phyloP scores from a whole-genome alignment of 371 early-diverging fungal genomes.

The Chytridiales sp. region DNA sequence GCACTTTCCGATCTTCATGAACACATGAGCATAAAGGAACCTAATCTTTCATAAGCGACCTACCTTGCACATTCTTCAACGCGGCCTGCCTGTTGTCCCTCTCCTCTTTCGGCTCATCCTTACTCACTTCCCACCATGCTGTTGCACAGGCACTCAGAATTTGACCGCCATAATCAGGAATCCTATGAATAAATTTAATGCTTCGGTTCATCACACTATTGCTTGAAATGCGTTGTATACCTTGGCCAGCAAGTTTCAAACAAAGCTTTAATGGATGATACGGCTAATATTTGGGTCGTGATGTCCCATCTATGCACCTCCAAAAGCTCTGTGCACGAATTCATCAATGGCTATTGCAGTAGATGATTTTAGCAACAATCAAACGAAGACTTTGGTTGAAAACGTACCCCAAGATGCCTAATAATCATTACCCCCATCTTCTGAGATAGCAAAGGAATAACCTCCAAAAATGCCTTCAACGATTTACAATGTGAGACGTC shows the following conservation, averaged over 20 bases:
- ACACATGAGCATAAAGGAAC: too few species aligned
- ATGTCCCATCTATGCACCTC: slow-evolving; percentile 25
- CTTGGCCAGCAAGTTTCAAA: slow-evolving; percentile 21
- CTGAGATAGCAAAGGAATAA: slow-evolving; percentile 3
- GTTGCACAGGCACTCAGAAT: slow-evolving; percentile 20
- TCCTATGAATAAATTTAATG: too few species aligned
- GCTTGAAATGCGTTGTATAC: background rate
- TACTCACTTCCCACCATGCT: slow-evolving; percentile 19
- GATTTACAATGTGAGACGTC: background rate
- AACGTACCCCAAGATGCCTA: slow-evolving; percentile 12
- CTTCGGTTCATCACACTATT: background rate
- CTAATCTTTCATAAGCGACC: too few species aligned
- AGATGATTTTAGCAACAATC: background rate
- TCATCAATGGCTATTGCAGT: too few species aligned
- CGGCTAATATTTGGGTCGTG: slow-evolving; percentile 18
- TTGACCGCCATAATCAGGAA: slow-evolving; percentile 25
- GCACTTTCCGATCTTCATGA: too few species aligned
- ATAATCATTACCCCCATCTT: slow-evolving; percentile 17
- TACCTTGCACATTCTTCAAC: too few species aligned
- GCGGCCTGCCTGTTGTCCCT: slow-evolving; percentile 1
- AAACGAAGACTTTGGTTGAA: background rate
- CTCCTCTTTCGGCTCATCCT: slow-evolving; percentile 6
- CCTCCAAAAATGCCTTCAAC: slow-evolving; percentile 9
- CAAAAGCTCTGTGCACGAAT: slow-evolving; percentile 21
- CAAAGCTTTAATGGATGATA: slow-evolving; percentile 4